Base-by-base conservation (phyloP, 805 yeast genomes). In the Wickerhamiella siamensis region DNA sequence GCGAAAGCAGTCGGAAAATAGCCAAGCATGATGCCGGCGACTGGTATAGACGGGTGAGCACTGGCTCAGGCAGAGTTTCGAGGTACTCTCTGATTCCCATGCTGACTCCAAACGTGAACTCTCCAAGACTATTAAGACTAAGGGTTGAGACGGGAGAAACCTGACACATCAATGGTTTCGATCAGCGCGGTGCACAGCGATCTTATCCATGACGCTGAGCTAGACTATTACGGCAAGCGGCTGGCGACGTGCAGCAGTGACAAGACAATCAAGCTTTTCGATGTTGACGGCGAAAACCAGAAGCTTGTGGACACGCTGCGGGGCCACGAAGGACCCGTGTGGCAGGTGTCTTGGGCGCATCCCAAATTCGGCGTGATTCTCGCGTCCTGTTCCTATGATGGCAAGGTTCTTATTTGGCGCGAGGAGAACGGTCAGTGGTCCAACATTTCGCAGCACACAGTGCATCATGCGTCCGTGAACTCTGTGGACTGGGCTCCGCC, bases 261-360 rank as follows among this genome's bases (percentile, higher is more conserved):
- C 66, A 84, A 83, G 58, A 81, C 94, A n/a, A 81, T 88, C 65
- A 84, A 87, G 65, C 78, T 91, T 44, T 91, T 84, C 61, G 95
- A 87, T 51, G 77, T 88, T 35, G 88, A 83, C 39, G 91, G 88
- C 31, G 93, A 83, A 36, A 74, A 69, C 54, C 88, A 84, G 61
- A 79, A 72, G 57, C 68, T 86, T 40, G 70, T 80, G 16, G 95
- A 86, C 51, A 87, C 97, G 1, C 67, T 91, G 48, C 69, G 74
- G 38, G 96, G 65, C 29, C 98, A 91, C 61, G 95, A 86, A 48
- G 98, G 97, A 27, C 97, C 98, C 10, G 96, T 91, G 38, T 91
- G 98, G 98, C 95, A 88, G 64, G 94, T 86, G 17, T 75, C 83
- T 42, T 91, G 98, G 98, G 97, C 97, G 2, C 98, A 91, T 59